Conservation (phyloP, 148 eudicot genomes). For the Polygonum maritimum region DNA sequence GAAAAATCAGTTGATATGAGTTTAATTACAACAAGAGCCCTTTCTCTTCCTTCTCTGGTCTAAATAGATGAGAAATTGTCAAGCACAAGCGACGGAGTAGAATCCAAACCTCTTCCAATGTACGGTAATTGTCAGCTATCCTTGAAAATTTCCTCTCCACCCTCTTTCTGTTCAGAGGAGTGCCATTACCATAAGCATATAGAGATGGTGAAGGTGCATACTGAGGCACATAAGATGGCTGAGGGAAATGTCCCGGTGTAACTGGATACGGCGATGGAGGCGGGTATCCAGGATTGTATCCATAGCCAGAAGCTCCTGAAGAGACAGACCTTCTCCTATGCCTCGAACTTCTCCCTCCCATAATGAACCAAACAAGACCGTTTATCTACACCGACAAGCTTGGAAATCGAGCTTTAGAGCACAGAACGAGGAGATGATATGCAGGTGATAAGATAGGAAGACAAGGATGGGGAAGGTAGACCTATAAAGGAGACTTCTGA, state of each 20-base stretch:
- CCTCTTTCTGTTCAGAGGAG: constrained; percentile 6
- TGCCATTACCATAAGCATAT: background rate
- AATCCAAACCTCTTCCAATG: constrained; percentile 16
- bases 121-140: constrained; percentile 22
- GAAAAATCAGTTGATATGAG: background rate
- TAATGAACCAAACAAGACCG: background rate
- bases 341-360: constrained; percentile 20
- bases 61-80: background rate
- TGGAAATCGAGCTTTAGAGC: background rate
- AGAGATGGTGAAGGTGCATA: constrained; percentile 11
- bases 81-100: background rate
- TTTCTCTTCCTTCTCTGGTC: background rate
- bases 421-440: background rate
- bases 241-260: background rate
- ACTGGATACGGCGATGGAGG: constrained; percentile 3
- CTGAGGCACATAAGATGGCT: constrained; percentile 9
- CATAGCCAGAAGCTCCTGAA: background rate
- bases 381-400: background rate
- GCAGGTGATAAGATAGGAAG: background rate
- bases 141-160: constrained; percentile 21
- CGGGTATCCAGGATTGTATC: constrained; percentile 13
- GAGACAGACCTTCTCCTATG: constrained; percentile 6
- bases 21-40: background rate
- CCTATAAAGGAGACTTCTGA: background rate
- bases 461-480: background rate